Conservation (phyloP, 352 stramenopile genomes). For the Phytophthora citrophthora region DNA sequence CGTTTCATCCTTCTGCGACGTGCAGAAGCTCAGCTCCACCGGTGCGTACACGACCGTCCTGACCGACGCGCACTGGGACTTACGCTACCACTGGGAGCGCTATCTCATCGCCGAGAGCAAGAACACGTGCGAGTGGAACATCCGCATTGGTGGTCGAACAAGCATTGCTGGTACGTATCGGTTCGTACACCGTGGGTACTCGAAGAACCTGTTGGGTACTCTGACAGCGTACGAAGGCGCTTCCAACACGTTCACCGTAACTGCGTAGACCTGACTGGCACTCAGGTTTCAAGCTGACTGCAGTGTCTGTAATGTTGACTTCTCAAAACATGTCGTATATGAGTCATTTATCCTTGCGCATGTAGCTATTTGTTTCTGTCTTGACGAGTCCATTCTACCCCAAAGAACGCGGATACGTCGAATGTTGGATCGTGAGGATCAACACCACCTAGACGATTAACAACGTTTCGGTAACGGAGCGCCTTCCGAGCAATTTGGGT, state of each 20-base stretch:
- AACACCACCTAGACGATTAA: no score
- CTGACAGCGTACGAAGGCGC: neutral
- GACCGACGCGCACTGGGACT: slow-evolving; percentile 59
- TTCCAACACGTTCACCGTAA: neutral
- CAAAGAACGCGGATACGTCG: neutral
- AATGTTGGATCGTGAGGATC: neutral
- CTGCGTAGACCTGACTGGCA: neutral
- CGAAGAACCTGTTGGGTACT: neutral
- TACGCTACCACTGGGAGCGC: slow-evolving; percentile 46
- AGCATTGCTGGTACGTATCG: slow-evolving; percentile 44
- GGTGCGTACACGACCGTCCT: slow-evolving; percentile 35
- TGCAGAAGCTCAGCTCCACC: slow-evolving; percentile 33
- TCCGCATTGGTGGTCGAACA: slow-evolving; percentile 17
- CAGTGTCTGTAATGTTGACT: neutral
- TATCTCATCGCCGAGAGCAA: slow-evolving; percentile 39
- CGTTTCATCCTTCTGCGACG: slow-evolving; percentile 6
- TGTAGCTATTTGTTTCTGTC: neutral
- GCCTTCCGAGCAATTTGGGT: no score
- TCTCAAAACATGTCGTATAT: neutral
- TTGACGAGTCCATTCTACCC: neutral
- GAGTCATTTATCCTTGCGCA: no score
- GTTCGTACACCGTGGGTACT: slow-evolving; percentile 41
- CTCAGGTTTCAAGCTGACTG: no score
- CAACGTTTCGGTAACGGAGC: no score
- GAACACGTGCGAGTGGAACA: slow-evolving; percentile 31